These are phyloP conservation scores for Sambucus nigra DNA, from an alignment of 129 eudicot genomes.

Conservation along the genomic window DNA sequence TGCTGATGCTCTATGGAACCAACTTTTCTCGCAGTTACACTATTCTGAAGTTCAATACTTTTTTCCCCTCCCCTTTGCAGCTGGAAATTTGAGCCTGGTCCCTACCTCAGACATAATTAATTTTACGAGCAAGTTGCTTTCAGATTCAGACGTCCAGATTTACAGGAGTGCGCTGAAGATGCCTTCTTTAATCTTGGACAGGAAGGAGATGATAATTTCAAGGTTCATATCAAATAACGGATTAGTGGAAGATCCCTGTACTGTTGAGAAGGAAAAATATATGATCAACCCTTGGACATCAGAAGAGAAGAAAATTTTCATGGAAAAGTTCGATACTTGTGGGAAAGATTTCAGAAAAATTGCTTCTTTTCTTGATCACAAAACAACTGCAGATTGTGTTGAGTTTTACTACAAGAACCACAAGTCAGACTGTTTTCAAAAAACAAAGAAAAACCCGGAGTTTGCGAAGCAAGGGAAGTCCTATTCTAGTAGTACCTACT, in stretches of 20 bases:
- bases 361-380: slow-evolving; percentile 66
- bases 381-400: slow-evolving; percentile 71
- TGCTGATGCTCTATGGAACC: too few species aligned
- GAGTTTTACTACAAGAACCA: slow-evolving; percentile 95
- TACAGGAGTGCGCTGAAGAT: slow-evolving; percentile 45
- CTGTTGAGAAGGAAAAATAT: slow-evolving; percentile 60
- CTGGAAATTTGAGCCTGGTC: slow-evolving; percentile 41
- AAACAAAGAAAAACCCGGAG: slow-evolving; percentile 43
- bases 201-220: slow-evolving; percentile 32
- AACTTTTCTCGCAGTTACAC: not conserved
- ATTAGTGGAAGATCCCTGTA: slow-evolving; percentile 66
- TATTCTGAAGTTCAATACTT: not conserved
- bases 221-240: slow-evolving; percentile 68
- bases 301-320: slow-evolving; percentile 58
- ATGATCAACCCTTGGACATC: slow-evolving; percentile 59
- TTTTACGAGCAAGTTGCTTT: slow-evolving; percentile 46
- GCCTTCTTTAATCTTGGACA: slow-evolving; percentile 77
- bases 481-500: slow-evolving; percentile 32
- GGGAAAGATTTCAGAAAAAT: slow-evolving; percentile 82
- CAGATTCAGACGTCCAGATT: slow-evolving; percentile 39
- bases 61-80: slow-evolving; percentile 27
- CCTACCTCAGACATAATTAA: slow-evolving; percentile 47
- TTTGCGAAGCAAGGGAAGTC: slow-evolving; percentile 44
- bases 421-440: slow-evolving; percentile 64
- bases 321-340: slow-evolving; percentile 40